Base-by-base conservation (phyloP, 2,329 filamentous ascomycete genomes). In the Calonectria honghensis region DNA sequence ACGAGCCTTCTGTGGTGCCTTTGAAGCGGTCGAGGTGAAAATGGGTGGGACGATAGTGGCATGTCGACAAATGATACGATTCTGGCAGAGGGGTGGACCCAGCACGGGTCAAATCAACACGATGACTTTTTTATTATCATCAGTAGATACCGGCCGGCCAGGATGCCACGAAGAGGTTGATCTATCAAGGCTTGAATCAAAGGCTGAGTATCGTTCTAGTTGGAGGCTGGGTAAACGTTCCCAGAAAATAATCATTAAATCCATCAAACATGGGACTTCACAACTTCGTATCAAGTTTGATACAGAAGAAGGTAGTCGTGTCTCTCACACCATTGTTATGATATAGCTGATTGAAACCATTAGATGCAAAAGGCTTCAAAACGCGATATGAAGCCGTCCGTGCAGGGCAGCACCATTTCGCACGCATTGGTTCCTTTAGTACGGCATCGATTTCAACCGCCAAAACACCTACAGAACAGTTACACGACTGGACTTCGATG, bases 101-200 rank as follows among this genome's bases (percentile, higher is more conserved):
- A 61, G n/a, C 14, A 45, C 20, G 9, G 59, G 27, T 11, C 59
- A 27, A 24, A n/a, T 63, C 35, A 63, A 37, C 63, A 66, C 63
- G 5, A 66, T 66, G 41, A 66, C 63, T 5, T 66, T 48, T 27
- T 18, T 66, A n/a, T 13, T 41, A 13, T 35, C 63, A 35, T 66
- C 63, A 4, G 27, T 66, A 20, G 41, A 41, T 31, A 41, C 37
- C 20, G 16, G 14, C 7, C 27, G 41, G 9, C 27, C 54, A 11
- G 54, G 31, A 32, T n/a, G 45, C 24, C 63, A 66, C 16, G 41
- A 66, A 35, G 63, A 66, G 31, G 27, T 66, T 51, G 63, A 66
- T 29, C 18, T 50, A 10, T 50, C 27, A 9, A 66, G n/a, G 11
- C 27, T 50, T 9, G 18, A 24, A 3, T 27, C 16, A 6, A 6